These are phyloP conservation scores for Ceratocystis papillata DNA, from an alignment of 2,329 filamentous ascomycete species.

Conservation along the genomic window DNA sequence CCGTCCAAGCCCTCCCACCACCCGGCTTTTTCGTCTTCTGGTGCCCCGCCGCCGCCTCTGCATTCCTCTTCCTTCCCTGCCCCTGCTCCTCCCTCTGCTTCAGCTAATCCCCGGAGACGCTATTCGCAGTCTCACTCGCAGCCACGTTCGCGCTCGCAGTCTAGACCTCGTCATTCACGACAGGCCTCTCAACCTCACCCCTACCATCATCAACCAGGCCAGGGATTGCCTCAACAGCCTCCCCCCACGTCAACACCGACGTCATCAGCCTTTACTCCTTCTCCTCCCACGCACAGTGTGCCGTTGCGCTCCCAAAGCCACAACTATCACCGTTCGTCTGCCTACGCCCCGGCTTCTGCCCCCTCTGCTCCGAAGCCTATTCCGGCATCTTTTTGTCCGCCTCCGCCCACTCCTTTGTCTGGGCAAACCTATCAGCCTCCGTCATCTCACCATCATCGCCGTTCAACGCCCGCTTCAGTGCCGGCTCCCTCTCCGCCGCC, in stretches of 20 bases:
- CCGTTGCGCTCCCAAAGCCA: conserved; percentile 23
- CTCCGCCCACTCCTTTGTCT: background rate
- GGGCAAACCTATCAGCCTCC: background rate
- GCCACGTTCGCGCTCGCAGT: conserved; percentile 1
- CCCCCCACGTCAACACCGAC: conserved; percentile 3
- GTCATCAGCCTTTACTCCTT: conserved; percentile 19
- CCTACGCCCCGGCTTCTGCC: conserved; percentile 3
- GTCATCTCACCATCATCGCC: background rate
- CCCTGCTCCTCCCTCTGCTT: conserved; percentile 16
- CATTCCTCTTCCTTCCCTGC: background rate
- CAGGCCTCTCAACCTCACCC: conserved; percentile 22
- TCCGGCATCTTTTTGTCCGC: background rate
- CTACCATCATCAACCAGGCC: conserved; percentile 10
- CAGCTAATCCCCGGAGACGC: conserved; percentile 17
- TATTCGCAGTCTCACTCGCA: conserved; percentile 15
- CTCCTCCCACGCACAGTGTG: conserved; percentile 22
- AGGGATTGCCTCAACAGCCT: background rate
- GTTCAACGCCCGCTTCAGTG: background rate
- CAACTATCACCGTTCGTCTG: conserved; percentile 21
- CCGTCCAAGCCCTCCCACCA: background rate
- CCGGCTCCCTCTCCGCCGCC: conserved; percentile 19
- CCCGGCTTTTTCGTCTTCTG: background rate
- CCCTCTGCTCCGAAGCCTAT: background rate
- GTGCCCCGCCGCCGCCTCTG: conserved; percentile 14
- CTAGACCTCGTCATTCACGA: conserved; percentile 19